Evolutionary conservation across 352 stramenopile genomes (phyloP).

Genomic region (Elongisporangium anandrum): DNA sequence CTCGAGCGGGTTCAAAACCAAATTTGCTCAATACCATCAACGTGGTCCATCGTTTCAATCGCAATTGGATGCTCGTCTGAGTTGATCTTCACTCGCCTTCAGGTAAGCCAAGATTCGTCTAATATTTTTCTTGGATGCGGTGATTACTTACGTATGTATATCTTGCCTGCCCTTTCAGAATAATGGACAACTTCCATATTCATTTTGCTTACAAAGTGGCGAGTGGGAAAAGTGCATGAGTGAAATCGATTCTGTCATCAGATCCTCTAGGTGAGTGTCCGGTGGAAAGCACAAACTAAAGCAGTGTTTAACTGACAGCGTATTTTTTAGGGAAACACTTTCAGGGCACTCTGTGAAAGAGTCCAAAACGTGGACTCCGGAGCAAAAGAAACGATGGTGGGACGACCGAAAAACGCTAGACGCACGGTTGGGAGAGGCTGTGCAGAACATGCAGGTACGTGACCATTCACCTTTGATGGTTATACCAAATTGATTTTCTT

Average conservation of each 20-base stretch:
- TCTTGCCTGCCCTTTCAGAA: slow-evolving; percentile 26
- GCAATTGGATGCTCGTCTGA: slow-evolving; percentile 35
- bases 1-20: slow-evolving; percentile 12
- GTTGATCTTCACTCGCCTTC: slow-evolving; percentile 38
- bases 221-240: slow-evolving; percentile 33
- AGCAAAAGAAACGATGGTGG: slow-evolving; percentile 82
- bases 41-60: slow-evolving; percentile 41
- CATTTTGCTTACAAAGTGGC: slow-evolving; percentile 41
- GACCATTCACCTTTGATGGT: not conserved
- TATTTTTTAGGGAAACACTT: slow-evolving; percentile 36
- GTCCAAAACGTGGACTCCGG: slow-evolving; percentile 38
- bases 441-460: slow-evolving; percentile 54
- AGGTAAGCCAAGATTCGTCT: slow-evolving; percentile 23
- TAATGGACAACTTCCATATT: slow-evolving; percentile 30
- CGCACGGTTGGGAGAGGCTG: slow-evolving; percentile 26
- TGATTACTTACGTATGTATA: not conserved
- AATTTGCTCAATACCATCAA: slow-evolving; percentile 25
- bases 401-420: slow-evolving; percentile 55
- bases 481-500: slow-evolving; percentile 6
- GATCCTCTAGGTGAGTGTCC: slow-evolving; percentile 43
- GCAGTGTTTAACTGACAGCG: not conserved
- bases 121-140: not conserved
- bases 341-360: slow-evolving; percentile 55
- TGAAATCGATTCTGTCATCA: slow-evolving; percentile 47
- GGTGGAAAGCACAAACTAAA: not conserved